phyloP scores from a whole-genome alignment of 441 rosid genomes.

The Capsella rubella region DNA sequence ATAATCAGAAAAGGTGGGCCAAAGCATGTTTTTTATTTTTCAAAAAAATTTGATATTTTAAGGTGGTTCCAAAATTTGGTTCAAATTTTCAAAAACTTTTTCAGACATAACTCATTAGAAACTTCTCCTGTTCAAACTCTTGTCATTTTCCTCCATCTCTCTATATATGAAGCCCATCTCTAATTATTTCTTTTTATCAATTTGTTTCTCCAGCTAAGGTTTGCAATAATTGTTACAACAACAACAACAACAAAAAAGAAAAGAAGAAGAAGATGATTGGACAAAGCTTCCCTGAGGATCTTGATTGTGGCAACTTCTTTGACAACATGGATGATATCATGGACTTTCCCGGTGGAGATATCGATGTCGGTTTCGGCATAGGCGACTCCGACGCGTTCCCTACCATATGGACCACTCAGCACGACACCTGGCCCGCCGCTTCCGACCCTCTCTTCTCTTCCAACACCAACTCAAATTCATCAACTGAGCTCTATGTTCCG shows the following conservation, averaged over 20 bases:
- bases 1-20: conserved; percentile 42
- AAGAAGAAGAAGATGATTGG: conserved; percentile 58
- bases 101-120: conserved; percentile 14
- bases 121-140: conserved; percentile 31
- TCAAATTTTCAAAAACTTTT: conserved; percentile 24
- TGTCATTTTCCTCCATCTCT: conserved; percentile 26
- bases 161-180: conserved; percentile 3
- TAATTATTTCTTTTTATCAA: neutral
- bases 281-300: conserved; percentile 76
- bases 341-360: conserved; percentile 80
- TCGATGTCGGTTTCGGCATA: conserved; percentile 51
- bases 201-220: conserved; percentile 39
- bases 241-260: no score
- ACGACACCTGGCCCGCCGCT: conserved; percentile 64
- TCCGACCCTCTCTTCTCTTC: conserved; percentile 72
- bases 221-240: neutral
- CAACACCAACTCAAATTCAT: conserved; percentile 63
- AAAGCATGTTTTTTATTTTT: conserved; percentile 40
- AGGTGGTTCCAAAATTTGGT: conserved; percentile 40
- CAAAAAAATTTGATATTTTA: conserved; percentile 36
- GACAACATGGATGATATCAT: conserved; percentile 93
- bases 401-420: conserved; percentile 64
- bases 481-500: conserved; percentile 51
- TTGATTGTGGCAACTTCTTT: conserved; percentile 93
- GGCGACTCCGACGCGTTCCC: conserved; percentile 58